These are phyloP conservation scores for Tephrocybe rancida DNA, from an alignment of 768 basidiomycete species.

Conservation along the genomic window DNA sequence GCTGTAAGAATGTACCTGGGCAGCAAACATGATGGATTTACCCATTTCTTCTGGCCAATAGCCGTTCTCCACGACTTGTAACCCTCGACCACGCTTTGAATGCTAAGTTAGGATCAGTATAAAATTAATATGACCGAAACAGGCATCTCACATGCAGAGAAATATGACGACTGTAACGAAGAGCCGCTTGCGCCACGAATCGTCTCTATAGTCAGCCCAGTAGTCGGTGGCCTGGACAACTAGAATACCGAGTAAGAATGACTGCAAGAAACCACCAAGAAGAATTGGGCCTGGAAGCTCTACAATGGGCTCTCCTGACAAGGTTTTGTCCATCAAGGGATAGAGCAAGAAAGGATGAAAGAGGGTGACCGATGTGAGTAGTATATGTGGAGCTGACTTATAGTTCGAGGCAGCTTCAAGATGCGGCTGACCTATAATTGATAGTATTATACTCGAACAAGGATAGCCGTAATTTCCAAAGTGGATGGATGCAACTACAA, in stretches of 20 bases:
- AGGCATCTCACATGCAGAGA: conserved; percentile 42
- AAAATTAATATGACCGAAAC: neutral
- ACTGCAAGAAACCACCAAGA: conserved; percentile 47
- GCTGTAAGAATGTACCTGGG: neutral
- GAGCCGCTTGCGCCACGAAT: conserved; percentile 40
- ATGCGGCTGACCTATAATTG: no score
- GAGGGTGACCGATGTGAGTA: no score
- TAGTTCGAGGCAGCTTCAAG: no score
- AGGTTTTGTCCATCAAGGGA: conserved; percentile 18
- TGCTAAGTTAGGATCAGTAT: conserved; percentile 19
- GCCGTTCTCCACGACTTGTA: conserved; percentile 44
- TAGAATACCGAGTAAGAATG: conserved; percentile 47
- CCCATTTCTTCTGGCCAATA: conserved; percentile 34
- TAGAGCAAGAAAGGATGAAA: neutral
- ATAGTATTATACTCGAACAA: no score
- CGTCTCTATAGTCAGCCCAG: conserved; percentile 43
- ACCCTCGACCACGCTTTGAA: conserved; percentile 42
- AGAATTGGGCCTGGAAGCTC: conserved; percentile 42
- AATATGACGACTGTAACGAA: conserved; percentile 43
- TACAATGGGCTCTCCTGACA: conserved; percentile 30
- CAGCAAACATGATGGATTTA: conserved; percentile 16
- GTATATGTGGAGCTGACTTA: no score
- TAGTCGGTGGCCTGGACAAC: conserved; percentile 42
- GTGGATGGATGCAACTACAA: no score
- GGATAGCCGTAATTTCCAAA: no score